These are phyloP conservation scores for Parafenestella ontariensis DNA, from an alignment of 2,329 filamentous ascomycete genomes.

Conservation along the genomic window DNA sequence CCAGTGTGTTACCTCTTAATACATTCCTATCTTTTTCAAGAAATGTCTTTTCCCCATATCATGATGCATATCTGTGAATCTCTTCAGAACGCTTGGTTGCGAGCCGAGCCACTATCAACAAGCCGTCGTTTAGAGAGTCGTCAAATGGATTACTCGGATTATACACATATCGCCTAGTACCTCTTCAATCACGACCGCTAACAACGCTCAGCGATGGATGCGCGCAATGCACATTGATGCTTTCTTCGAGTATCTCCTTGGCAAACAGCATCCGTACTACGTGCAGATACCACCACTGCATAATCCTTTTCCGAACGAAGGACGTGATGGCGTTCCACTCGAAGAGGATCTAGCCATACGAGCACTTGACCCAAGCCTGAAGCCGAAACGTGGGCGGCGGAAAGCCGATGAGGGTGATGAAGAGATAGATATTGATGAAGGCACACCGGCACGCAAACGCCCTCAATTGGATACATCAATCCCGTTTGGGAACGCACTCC, in stretches of 20 bases:
- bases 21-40: background rate
- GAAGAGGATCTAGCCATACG: slow-evolving; percentile 90
- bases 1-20: background rate
- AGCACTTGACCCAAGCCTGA: slow-evolving; percentile 78
- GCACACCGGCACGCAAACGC: slow-evolving; percentile 60
- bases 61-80: slow-evolving; percentile 13
- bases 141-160: background rate
- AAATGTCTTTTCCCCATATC: background rate
- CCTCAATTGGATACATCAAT: slow-evolving; percentile 65
- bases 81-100: slow-evolving; percentile 9
- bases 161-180: background rate
- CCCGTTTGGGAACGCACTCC: slow-evolving; percentile 44
- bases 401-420: slow-evolving; percentile 64
- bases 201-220: slow-evolving; percentile 78
- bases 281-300: slow-evolving; percentile 72
- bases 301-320: slow-evolving; percentile 68
- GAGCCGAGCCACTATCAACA: slow-evolving; percentile 1
- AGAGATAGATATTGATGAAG: slow-evolving; percentile 61
- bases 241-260: slow-evolving; percentile 89
- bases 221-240: slow-evolving; percentile 94
- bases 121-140: background rate
- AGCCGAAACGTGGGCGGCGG: slow-evolving; percentile 67
- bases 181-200: slow-evolving; percentile 7
- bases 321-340: slow-evolving; percentile 80
- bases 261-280: slow-evolving; percentile 81